A percentile compares a stretch with the other conserved stretches of the same genome.
phyloP scores from a whole-genome alignment of 2,329 filamentous ascomycete species.

The Fusarium foetens region DNA sequence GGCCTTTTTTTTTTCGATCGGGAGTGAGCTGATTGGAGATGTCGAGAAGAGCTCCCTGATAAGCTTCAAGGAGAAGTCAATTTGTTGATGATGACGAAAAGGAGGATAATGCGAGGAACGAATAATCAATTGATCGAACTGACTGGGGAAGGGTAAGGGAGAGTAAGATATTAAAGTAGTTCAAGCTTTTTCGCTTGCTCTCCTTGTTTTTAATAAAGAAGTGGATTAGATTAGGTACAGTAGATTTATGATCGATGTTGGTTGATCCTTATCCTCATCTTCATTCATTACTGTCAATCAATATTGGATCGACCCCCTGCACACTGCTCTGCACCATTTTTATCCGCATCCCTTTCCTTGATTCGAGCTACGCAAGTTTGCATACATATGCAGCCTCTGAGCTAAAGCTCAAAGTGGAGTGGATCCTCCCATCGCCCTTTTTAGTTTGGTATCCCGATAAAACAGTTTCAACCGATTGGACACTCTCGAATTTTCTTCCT shows the following conservation, averaged over 20 bases:
- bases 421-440: not conserved
- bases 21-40: not conserved
- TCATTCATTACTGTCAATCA: not conserved
- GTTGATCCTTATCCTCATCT: slow-evolving; percentile 17
- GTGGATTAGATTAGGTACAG: not conserved
- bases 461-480: slow-evolving; percentile 23
- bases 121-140: not conserved
- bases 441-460: slow-evolving; percentile 11
- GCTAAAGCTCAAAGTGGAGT: slow-evolving; percentile 22
- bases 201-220: not conserved
- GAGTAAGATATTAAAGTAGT: slow-evolving; percentile 7
- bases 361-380: slow-evolving; percentile 13
- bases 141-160: not conserved
- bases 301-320: slow-evolving; percentile 8
- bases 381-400: slow-evolving; percentile 5
- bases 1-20: not conserved
- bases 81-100: slow-evolving; percentile 3
- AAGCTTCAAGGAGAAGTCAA: not conserved
- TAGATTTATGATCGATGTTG: not conserved
- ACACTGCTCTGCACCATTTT: slow-evolving; percentile 10
- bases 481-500: not conserved
- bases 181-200: slow-evolving; percentile 9
- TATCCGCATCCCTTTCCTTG: slow-evolving; percentile 17
- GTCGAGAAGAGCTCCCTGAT: slow-evolving; percentile 10
- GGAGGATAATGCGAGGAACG: not conserved